phyloP scores from a whole-genome alignment of 371 early-diverging fungal genomes.

The Ordospora colligata region DNA sequence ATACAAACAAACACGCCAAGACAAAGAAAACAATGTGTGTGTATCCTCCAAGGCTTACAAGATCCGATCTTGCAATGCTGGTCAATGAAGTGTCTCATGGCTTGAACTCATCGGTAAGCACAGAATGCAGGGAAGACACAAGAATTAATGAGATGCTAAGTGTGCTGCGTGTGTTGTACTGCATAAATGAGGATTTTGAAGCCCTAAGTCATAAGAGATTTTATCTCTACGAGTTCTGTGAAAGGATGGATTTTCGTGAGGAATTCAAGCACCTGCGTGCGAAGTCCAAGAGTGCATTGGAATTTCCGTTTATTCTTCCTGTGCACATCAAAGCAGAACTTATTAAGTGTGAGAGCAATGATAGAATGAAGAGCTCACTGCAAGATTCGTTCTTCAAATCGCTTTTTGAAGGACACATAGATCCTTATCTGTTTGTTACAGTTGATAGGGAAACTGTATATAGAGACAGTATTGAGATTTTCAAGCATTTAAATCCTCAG shows the following conservation, averaged over 20 bases:
- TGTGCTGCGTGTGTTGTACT: slow-evolving; percentile 46
- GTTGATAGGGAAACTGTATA: slow-evolving; percentile 55
- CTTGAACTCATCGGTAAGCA: slow-evolving; percentile 29
- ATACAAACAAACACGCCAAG: not conserved
- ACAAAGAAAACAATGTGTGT: slow-evolving; percentile 16
- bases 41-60: slow-evolving; percentile 19
- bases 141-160: slow-evolving; percentile 44
- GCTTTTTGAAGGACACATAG: slow-evolving; percentile 59
- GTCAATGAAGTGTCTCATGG: slow-evolving; percentile 28
- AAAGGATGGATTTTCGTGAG: slow-evolving; percentile 53
- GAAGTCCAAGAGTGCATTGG: slow-evolving; percentile 43
- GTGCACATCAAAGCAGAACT: slow-evolving; percentile 57
- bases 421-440: slow-evolving; percentile 58
- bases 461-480: slow-evolving; percentile 49
- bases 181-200: slow-evolving; percentile 44
- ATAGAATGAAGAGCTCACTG: slow-evolving; percentile 55
- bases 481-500: slow-evolving; percentile 27
- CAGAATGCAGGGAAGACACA: slow-evolving; percentile 44
- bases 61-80: slow-evolving; percentile 46
- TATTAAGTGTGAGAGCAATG: slow-evolving; percentile 57
- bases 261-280: slow-evolving; percentile 52
- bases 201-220: slow-evolving; percentile 47
- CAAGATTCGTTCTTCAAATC: slow-evolving; percentile 61
- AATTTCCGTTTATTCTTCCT: slow-evolving; percentile 58
- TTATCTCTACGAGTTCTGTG: slow-evolving; percentile 45